Base-by-base conservation (phyloP, 805 yeast species). In the Candida berthetii region DNA sequence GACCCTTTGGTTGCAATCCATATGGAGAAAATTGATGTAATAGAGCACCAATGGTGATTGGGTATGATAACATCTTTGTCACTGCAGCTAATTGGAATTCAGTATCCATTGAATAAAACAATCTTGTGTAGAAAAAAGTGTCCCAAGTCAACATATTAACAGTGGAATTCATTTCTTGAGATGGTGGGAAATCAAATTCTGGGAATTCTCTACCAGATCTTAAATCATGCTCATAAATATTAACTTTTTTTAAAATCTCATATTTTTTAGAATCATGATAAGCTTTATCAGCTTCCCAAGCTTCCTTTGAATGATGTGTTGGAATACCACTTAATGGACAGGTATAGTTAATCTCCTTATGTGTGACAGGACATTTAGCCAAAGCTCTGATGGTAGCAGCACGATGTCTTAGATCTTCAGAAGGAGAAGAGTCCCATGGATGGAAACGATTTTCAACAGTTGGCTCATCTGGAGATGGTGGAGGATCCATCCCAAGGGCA, bases 271-370 rank as follows among this genome's bases (percentile, higher is more conserved):
- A 58, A 19, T 66, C 55, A 54, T 87, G 96, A 60, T 90, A 90
- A 19, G 75, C 78, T 7, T 57, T 67, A 60, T 93, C 98, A 42
- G 68, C 64, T 54, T 81, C 82, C 96, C 97, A 93, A 1, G 96
- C 96, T 49, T 84, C 88, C 57, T 74, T 72, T 17, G 87, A 80
- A 58, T 87, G 95, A 61, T 93, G 99, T 4, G 99, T 93, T 19
- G 99, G 99, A 39, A 93, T 89, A 3, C 99, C 99, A 4, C 96
- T 85, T 42, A 76, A 67, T 2, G 99, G 99, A 66, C 98, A 93
- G 2, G 90, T 86, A 61, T 72, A 93, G 49, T 82, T 73, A 44
- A 93, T 86, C 36, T 84, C 82, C 48, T 80, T 75, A 16, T 79
- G 72, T 0, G 97, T 90, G 11, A 90, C 93, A 0, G 97, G 98